Evolutionary conservation across 371 early-diverging fungal species (phyloP), one percentile per base, ranked within the genome.

Genomic region (Dichotomocladium elegans): DNA sequence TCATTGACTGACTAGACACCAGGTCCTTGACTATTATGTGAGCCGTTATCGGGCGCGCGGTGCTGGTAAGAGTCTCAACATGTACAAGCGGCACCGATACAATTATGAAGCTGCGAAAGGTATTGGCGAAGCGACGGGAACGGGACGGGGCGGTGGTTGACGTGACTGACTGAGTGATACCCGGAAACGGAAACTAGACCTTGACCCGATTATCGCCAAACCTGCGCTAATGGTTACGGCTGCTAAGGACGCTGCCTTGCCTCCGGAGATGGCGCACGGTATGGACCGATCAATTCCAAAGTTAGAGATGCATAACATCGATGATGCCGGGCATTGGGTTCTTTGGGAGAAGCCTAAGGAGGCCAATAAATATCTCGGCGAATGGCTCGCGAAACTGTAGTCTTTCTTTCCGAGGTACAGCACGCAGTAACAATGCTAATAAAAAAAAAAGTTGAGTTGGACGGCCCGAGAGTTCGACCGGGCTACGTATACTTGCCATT

Each of bases 301-400:
- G 24, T 35, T 77, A 10, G 66, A 67, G 44, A 64, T 50, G 21
- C 67, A 66, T 14, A 35, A 54, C n/a, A 58, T 77, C 21, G 14
- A 64, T 26, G 61, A 35, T 3, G 58, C 71, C 34, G 77, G 77
- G 29, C 77, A 77, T 43, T 77, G 77, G 77, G 53, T 77, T 28
- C 56, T 77, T 12, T 70, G 72, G 70, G 77, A 77, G 50, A 64
- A 65, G 48, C 70, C 70, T 4, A 58, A 48, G 6, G 62, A 66
- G 14, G 64, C 63, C 46, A 76, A 76, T 33, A 19, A 35, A 3
- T 47, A 58, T 17, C 52, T 76, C 34, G 47, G 62, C 12, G 33
- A 53, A 4, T 76, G 68, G 64, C 53, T 76, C 4, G 12, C 47
- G 19, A 63, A 63, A 28, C 61, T 67, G 37, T 37, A 37, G 7